phyloP scores from a whole-genome alignment of 139 green algal genomes.

The Chlamydomonas sphaeroides region DNA sequence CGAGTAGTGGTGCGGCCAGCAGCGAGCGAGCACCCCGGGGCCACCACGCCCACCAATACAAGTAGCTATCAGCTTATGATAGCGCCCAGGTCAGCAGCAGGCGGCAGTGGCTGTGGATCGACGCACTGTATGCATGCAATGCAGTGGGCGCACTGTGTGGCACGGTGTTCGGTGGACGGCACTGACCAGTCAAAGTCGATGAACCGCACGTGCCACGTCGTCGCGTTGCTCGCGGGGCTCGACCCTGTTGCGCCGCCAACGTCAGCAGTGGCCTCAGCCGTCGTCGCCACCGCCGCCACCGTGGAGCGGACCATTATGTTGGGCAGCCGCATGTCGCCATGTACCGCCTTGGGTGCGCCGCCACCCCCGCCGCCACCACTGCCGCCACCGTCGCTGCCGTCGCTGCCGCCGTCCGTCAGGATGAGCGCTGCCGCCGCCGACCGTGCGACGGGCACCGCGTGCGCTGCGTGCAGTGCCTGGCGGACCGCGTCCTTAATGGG shows the following conservation, averaged over 20 bases:
- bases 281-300: too few species aligned
- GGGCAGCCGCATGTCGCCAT: not conserved
- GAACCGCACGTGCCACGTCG: not conserved
- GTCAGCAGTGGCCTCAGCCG: too few species aligned
- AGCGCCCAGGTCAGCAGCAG: not conserved
- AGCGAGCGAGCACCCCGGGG: too few species aligned
- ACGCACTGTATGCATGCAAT: not conserved
- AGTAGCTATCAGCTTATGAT: not conserved
- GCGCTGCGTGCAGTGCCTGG: too few species aligned
- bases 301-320: constrained; percentile 1
- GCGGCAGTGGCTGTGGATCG: not conserved
- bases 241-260: too few species aligned
- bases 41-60: too few species aligned
- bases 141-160: not conserved
- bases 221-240: not conserved
- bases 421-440: too few species aligned
- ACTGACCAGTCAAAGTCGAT: constrained; percentile 7
- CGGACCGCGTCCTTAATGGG: too few species aligned
- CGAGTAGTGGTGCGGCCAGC: too few species aligned
- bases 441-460: not conserved
- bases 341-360: not conserved
- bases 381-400: too few species aligned
- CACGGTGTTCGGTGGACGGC: not conserved
- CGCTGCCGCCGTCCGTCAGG: too few species aligned
- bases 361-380: too few species aligned